Evolutionary conservation across 345 rosid species (phyloP).

Genomic region (Citrus maxima): DNA sequence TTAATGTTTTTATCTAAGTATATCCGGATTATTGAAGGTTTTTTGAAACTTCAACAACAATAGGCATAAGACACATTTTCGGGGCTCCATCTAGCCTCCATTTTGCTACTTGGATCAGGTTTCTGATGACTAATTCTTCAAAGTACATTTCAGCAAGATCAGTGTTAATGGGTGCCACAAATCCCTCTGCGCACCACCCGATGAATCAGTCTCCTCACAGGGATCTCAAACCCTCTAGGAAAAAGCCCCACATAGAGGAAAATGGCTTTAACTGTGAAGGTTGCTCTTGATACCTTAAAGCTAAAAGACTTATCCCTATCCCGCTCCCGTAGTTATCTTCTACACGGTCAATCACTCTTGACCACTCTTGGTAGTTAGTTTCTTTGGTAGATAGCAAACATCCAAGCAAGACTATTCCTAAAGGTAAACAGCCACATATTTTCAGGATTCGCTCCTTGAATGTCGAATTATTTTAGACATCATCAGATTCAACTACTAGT

Average conservation of each 20-base stretch:
- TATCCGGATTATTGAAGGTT: too few relatives aligned
- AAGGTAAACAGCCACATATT: too few relatives aligned
- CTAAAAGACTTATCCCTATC: neutral
- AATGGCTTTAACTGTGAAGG: conserved; percentile 18
- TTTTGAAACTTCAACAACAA: neutral
- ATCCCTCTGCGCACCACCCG: conserved; percentile 41
- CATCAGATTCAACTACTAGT: too few relatives aligned
- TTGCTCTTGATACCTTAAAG: conserved; percentile 19
- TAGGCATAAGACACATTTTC: conserved; percentile 14
- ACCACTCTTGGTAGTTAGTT: neutral
- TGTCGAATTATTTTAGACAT: too few relatives aligned
- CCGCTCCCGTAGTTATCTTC: too few relatives aligned
- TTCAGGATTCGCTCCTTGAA: too few relatives aligned
- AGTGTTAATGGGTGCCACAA: neutral
- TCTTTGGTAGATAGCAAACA: too few relatives aligned
- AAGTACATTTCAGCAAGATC: conserved; percentile 19
- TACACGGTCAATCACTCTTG: neutral
- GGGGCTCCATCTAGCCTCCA: conserved; percentile 39
- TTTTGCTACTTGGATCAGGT: conserved; percentile 22
- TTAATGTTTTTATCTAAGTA: too few relatives aligned
- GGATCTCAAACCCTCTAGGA: too few relatives aligned
- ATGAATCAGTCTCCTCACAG: conserved; percentile 26
- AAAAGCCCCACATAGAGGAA: conserved; percentile 24
- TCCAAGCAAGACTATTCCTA: too few relatives aligned
- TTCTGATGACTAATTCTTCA: neutral